phyloP scores from a whole-genome alignment of 1,284 basidiomycete species.

The Thecaphora frezii region DNA sequence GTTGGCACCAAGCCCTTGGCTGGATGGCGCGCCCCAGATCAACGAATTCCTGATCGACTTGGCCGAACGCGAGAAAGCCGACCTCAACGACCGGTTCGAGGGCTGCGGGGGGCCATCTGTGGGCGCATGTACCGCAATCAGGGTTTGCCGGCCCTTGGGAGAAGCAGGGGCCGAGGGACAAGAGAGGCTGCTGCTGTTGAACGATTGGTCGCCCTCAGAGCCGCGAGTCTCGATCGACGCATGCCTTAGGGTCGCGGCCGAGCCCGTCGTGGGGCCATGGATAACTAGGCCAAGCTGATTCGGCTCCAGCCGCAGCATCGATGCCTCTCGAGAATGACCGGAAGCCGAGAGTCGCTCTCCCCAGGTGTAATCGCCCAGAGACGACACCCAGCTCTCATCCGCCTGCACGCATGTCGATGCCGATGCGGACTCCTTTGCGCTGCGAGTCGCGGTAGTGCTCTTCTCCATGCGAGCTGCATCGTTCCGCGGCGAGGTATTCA shows the following conservation, averaged over 20 bases:
- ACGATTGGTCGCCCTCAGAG: background rate
- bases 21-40: conserved; percentile 8
- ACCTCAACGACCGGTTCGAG: conserved; percentile 22
- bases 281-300: too few species aligned
- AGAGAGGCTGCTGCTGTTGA: background rate
- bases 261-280: too few species aligned
- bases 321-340: too few species aligned
- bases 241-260: background rate
- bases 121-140: too few species aligned
- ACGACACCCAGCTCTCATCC: too few species aligned
- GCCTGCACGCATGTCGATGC: too few species aligned
- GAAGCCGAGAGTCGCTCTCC: too few species aligned
- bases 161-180: background rate
- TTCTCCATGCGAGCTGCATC: background rate
- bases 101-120: conserved; percentile 8
- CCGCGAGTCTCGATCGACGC: too few species aligned
- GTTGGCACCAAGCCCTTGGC: background rate
- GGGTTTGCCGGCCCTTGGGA: background rate
- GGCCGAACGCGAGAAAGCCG: conserved; percentile 27
- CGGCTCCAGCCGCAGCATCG: too few species aligned
- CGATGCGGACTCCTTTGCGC: too few species aligned
- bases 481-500: background rate
- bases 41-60: conserved; percentile 24
- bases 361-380: too few species aligned
- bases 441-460: background rate